These are phyloP conservation scores for Apiotrichum akiyoshidainum DNA, from an alignment of 1,284 basidiomycete genomes.

Conservation along the genomic window DNA sequence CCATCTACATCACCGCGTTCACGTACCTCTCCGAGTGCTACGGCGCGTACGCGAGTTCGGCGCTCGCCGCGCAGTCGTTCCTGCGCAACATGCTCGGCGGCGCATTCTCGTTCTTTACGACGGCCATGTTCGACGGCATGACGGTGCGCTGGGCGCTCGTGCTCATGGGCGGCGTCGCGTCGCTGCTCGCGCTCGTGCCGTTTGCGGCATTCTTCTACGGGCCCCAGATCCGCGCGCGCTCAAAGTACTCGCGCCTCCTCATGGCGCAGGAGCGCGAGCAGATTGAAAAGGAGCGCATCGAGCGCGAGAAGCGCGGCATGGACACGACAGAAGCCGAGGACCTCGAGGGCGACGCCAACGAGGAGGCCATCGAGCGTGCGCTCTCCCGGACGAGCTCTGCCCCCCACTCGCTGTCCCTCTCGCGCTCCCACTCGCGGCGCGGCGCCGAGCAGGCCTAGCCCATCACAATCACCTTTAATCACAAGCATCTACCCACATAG, in stretches of 20 bases:
- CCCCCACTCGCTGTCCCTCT: neutral
- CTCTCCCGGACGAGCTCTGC: neutral
- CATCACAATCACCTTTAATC: neutral
- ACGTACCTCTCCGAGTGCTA: slow-evolving; percentile 19
- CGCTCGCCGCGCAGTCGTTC: slow-evolving; percentile 17
- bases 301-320: slow-evolving; percentile 12
- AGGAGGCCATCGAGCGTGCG: slow-evolving; percentile 11
- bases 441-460: neutral
- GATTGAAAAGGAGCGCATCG: slow-evolving; percentile 27
- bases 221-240: slow-evolving; percentile 37
- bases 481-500: neutral
- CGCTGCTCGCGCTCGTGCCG: slow-evolving; percentile 35
- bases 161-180: slow-evolving; percentile 18
- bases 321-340: slow-evolving; percentile 15
- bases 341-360: slow-evolving; percentile 18
- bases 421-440: neutral
- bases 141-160: slow-evolving; percentile 19
- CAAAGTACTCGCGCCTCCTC: slow-evolving; percentile 37
- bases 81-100: slow-evolving; percentile 20
- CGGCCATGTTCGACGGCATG: slow-evolving; percentile 16
- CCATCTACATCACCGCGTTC: slow-evolving; percentile 14
- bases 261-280: slow-evolving; percentile 41
- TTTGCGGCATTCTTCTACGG: slow-evolving; percentile 43
- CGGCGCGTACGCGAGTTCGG: slow-evolving; percentile 18
- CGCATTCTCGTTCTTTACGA: slow-evolving; percentile 21